Percentiles rank a stretch among this genome's conserved stretches.
These are phyloP conservation scores for Fomitopsis pinicola DNA, from an alignment of 1,284 basidiomycete genomes.

Conservation along the genomic window DNA sequence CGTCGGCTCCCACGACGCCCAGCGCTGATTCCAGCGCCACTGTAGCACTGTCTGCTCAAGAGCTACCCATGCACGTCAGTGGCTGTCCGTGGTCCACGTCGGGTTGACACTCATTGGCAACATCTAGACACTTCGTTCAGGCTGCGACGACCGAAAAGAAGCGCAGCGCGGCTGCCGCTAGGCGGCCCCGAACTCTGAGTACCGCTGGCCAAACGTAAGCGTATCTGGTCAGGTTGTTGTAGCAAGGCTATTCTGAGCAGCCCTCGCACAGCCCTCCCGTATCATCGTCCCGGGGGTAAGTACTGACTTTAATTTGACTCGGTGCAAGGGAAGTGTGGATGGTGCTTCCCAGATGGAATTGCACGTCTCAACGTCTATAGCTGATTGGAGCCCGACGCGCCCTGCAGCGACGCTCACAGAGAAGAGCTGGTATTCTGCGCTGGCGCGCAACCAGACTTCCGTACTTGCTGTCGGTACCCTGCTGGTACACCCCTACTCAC, in stretches of 20 bases:
- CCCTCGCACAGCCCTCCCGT: conserved; percentile 4
- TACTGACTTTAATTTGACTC: background rate
- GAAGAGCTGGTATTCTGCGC: too few relatives aligned
- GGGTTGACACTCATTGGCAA: conserved; percentile 20
- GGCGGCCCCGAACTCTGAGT: conserved; percentile 59
- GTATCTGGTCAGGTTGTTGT: background rate
- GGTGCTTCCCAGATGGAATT: too few relatives aligned
- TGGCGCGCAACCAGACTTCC: background rate
- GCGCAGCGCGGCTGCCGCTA: conserved; percentile 45
- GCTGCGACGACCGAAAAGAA: conserved; percentile 81
- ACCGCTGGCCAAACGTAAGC: conserved; percentile 43
- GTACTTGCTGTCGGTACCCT: background rate
- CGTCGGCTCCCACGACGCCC: background rate
- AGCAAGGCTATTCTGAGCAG: background rate
- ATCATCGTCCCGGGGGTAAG: conserved; percentile 18
- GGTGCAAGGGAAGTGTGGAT: too few relatives aligned
- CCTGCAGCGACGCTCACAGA: too few relatives aligned
- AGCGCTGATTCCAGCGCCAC: conserved; percentile 3
- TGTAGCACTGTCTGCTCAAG: conserved; percentile 74
- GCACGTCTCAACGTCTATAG: too few relatives aligned
- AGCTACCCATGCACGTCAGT: conserved; percentile 82
- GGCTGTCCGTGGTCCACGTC: conserved; percentile 2
- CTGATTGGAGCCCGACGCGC: too few relatives aligned
- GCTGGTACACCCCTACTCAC: background rate
- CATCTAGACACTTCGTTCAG: conserved; percentile 65